phyloP scores from a whole-genome alignment of 257 asterid species.

The Penstemon barbatus region DNA sequence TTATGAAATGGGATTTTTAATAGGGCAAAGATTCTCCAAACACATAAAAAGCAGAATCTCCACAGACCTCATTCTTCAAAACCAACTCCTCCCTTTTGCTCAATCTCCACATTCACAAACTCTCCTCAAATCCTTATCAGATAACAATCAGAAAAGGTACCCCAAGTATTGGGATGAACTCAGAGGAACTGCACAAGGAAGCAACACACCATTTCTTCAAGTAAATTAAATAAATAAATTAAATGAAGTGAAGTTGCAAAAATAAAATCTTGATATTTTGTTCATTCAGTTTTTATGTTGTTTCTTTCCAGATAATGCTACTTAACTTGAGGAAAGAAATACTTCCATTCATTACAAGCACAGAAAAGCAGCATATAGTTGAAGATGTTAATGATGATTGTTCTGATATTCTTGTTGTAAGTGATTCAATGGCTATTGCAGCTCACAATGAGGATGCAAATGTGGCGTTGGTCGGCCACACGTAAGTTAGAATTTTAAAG shows the following conservation, averaged over 20 bases:
- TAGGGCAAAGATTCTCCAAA: constrained; percentile 59
- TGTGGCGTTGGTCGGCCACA: constrained; percentile 79
- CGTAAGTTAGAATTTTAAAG: constrained; percentile 36
- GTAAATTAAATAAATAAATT: constrained; percentile 32
- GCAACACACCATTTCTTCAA: constrained; percentile 66
- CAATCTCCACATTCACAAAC: constrained; percentile 43
- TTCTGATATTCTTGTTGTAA: constrained; percentile 72
- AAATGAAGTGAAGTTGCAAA: too few species aligned
- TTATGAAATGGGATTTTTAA: constrained; percentile 56
- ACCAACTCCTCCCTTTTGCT: constrained; percentile 81
- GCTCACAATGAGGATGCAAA: constrained; percentile 95
- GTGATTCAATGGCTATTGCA: constrained; percentile 72
- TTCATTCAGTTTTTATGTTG: not conserved
- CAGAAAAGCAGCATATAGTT: constrained; percentile 22
- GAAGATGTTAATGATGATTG: constrained; percentile 58
- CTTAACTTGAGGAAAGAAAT: constrained; percentile 88
- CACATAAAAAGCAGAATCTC: constrained; percentile 60
- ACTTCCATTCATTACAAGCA: constrained; percentile 55
- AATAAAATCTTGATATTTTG: not conserved
- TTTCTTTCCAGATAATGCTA: constrained; percentile 58
- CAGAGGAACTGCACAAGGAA: constrained; percentile 72
- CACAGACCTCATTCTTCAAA: constrained; percentile 63
- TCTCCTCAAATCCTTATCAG: constrained; percentile 50
- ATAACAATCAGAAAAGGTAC: constrained; percentile 51
- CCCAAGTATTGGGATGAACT: constrained; percentile 82